These are phyloP conservation scores for Albophoma yamanashiensis DNA, from an alignment of 2,329 filamentous ascomycete species.

Conservation along the genomic window DNA sequence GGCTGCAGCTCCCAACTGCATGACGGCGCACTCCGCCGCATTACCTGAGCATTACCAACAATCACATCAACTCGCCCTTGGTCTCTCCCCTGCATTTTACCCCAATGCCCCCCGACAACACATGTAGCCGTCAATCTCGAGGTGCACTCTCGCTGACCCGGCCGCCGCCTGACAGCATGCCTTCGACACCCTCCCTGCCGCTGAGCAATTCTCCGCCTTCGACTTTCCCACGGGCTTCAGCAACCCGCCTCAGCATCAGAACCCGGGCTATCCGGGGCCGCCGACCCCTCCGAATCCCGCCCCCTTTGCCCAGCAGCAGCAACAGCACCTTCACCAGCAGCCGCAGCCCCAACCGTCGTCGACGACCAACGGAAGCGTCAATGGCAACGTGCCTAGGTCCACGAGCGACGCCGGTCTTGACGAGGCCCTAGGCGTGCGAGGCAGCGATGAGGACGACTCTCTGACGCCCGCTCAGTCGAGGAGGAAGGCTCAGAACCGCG, in stretches of 20 bases:
- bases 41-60: constrained; percentile 23
- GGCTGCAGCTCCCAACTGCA: not conserved
- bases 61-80: not conserved
- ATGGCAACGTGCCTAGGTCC: constrained; percentile 9
- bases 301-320: constrained; percentile 15
- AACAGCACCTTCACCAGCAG: constrained; percentile 14
- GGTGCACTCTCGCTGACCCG: not conserved
- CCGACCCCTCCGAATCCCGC: constrained; percentile 40
- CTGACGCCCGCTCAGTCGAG: constrained; percentile 47
- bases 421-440: constrained; percentile 20
- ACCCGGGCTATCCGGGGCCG: constrained; percentile 26
- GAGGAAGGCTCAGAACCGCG: constrained; percentile 50
- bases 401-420: constrained; percentile 29
- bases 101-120: not conserved
- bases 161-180: constrained; percentile 31
- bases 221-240: constrained; percentile 31
- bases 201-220: constrained; percentile 37
- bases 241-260: constrained; percentile 15
- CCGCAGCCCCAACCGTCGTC: constrained; percentile 11
- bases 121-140: not conserved
- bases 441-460: constrained; percentile 46
- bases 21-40: constrained; percentile 8
- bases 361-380: constrained; percentile 9
- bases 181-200: constrained; percentile 34
- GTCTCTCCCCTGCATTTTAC: not conserved